phyloP scores from a whole-genome alignment of 495 filamentous ascomycete species.

The Penicillium cinerascens region DNA sequence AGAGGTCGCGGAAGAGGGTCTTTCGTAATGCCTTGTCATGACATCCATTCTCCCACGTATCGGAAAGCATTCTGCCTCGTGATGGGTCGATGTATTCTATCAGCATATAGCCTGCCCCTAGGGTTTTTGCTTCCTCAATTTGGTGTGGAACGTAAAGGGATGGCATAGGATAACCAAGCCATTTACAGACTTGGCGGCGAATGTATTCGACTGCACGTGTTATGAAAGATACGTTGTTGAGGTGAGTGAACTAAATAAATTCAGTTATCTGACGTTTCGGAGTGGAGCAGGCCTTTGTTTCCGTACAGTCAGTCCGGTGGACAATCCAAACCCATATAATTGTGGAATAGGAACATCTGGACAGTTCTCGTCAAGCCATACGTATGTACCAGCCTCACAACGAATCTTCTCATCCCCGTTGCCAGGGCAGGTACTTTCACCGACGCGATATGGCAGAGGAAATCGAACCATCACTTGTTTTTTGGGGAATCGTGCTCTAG shows the following conservation, averaged over 20 bases:
- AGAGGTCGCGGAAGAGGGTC: constrained; percentile 29
- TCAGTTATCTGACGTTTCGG: not conserved
- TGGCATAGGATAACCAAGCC: constrained; percentile 22
- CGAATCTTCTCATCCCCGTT: constrained; percentile 37
- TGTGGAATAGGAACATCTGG: constrained; percentile 20
- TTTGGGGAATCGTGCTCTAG: not conserved
- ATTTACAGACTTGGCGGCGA: constrained; percentile 15
- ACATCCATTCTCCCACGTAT: constrained; percentile 25
- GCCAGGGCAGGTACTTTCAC: constrained; percentile 25
- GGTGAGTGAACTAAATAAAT: constrained; percentile 26
- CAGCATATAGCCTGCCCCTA: constrained; percentile 28
- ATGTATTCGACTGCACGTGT: constrained; percentile 18
- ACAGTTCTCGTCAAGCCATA: constrained; percentile 16
- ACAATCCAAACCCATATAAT: constrained; percentile 35
- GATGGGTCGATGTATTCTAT: constrained; percentile 30
- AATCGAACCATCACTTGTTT: constrained; percentile 31
- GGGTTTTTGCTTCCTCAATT: constrained; percentile 1
- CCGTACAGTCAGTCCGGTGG: constrained; percentile 25
- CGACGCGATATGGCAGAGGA: constrained; percentile 33
- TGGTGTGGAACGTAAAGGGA: constrained; percentile 23
- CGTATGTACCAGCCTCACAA: constrained; percentile 31
- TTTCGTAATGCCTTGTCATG: constrained; percentile 13
- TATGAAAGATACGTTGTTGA: constrained; percentile 26
- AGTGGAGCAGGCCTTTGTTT: no score
- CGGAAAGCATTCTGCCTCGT: constrained; percentile 32